These are phyloP conservation scores for Fusarium tricinctum DNA, from an alignment of 2,329 filamentous ascomycete genomes.

Conservation along the genomic window DNA sequence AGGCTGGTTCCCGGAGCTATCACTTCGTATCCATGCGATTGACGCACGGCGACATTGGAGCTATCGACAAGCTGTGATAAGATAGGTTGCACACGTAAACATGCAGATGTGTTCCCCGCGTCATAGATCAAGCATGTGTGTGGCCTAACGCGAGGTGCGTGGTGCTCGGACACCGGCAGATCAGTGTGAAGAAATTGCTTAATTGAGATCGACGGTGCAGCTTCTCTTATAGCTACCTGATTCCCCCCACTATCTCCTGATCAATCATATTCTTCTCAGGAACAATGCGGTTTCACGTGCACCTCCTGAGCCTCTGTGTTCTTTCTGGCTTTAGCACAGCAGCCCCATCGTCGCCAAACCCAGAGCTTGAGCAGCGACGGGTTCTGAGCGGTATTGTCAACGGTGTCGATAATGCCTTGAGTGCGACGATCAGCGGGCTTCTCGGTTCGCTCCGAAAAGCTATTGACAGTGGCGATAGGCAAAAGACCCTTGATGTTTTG, in stretches of 20 bases:
- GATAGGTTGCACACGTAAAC: neutral
- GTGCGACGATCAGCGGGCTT: neutral
- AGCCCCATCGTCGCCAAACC: neutral
- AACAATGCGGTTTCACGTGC: neutral
- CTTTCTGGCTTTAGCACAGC: neutral
- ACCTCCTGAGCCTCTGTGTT: neutral
- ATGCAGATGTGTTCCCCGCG: no score
- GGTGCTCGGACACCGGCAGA: neutral
- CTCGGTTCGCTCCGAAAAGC: neutral
- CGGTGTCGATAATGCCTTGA: neutral
- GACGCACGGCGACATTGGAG: neutral
- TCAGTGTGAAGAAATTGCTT: neutral
- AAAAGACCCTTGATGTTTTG: neutral
- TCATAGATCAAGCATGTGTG: neutral
- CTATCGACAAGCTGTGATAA: neutral
- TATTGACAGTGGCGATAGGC: neutral
- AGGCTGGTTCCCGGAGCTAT: neutral
- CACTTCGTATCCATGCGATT: neutral
- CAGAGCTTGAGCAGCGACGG: neutral
- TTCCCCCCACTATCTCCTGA: neutral
- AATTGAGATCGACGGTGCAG: neutral
- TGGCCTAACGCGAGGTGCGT: neutral
- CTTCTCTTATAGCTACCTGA: neutral
- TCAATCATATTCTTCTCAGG: neutral
- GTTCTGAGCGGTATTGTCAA: slow-evolving; percentile 1